Evolutionary conservation across 805 yeast genomes (phyloP), one percentile per base, ranked within the genome.

Genomic region (Dipodascus geniculatus): DNA sequence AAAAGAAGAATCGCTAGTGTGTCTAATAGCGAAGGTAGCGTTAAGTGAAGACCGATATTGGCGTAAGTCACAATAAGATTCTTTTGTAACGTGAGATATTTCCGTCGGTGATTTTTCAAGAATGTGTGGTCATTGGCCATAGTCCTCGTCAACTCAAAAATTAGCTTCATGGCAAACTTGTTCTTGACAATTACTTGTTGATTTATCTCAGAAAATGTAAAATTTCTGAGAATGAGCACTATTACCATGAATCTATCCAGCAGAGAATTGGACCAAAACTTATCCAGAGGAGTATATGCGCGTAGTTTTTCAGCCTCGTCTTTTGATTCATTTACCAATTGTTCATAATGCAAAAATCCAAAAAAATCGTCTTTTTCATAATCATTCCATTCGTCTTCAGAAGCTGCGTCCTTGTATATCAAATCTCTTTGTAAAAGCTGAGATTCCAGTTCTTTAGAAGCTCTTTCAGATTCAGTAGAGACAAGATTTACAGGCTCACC

Each of bases 201-300:
- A 24, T 66, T 66, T 0, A 85, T 80, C 70, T 79, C 85, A 8
- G 78, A 71, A 64, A 87, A 90, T 1, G 96, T 84, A n/a, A 89
- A 69, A 62, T 91, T 91, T 61, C 98, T 78, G 44, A 90, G 67
- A 16, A 90, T 78, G 81, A 90, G 85, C 0, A 96, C 81, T 1
- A 89, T 78, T 0, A 95, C 85, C 2, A 86, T 76, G 52, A 91
- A 70, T 60, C 89, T 82, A 65, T 88, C 95, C 28, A 84, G 78
- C 2, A 61, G 56, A 2, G 63, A 56, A 2, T 60, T 60, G 14
- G 57, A 53, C 57, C 62, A 56, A 49, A 63, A 63, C 50, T 49
- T 52, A 22, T 33, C 44, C 8, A 53, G 44, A 24, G 55, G 48
- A 48, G 65, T 49, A 54, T 63, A 65, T 3, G 62, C 54, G 3